phyloP scores from a whole-genome alignment of 257 asterid species.

The Salvia hispanica region DNA sequence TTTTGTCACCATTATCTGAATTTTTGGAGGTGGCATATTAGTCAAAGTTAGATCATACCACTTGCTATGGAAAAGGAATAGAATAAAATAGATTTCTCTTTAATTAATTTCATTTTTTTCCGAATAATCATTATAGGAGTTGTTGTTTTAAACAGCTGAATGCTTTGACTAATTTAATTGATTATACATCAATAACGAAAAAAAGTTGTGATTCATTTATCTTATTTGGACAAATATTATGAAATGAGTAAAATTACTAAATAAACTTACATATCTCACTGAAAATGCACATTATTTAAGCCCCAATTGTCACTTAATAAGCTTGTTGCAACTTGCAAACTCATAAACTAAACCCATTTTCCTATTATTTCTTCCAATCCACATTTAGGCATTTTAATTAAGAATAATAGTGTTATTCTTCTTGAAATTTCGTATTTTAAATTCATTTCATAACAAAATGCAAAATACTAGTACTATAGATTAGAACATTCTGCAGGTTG shows the following conservation, averaged over 20 bases:
- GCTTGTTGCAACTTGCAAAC: no score
- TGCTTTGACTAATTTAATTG: background rate
- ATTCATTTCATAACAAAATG: background rate
- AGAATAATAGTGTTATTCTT: background rate
- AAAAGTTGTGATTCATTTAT: background rate
- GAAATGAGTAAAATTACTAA: background rate
- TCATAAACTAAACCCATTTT: background rate
- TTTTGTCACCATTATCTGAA: background rate
- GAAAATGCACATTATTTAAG: background rate
- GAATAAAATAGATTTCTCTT: background rate
- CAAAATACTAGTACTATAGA: background rate
- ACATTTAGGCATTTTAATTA: background rate
- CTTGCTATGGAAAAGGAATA: background rate
- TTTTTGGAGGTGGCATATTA: background rate
- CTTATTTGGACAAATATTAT: background rate
- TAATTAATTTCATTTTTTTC: background rate
- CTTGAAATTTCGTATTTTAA: background rate
- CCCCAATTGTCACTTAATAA: background rate
- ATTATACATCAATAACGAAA: background rate
- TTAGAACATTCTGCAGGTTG: background rate
- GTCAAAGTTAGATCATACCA: constrained; percentile 11
- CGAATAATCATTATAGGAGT: background rate
- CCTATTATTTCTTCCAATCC: background rate
- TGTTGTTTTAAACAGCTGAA: no score
- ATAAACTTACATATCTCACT: background rate